These are phyloP conservation scores for Inonotus obliquus DNA, from an alignment of 1,284 basidiomycete genomes.

Conservation along the genomic window DNA sequence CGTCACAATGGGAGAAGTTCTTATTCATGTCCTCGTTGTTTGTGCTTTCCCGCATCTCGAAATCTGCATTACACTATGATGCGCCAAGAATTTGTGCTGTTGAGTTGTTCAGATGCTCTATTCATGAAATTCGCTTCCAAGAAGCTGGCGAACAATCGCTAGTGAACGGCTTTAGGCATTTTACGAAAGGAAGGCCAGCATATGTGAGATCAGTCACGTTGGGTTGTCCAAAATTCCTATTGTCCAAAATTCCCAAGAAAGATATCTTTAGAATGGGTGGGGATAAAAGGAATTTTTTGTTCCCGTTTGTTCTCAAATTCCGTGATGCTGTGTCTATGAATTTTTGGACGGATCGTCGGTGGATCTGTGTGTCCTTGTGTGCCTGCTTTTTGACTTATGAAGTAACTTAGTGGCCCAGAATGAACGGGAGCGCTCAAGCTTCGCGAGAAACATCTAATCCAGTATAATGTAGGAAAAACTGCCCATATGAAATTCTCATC, in stretches of 20 bases:
- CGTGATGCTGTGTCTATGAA: background rate
- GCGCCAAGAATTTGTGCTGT: background rate
- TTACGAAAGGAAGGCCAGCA: background rate
- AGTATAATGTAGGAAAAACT: no score
- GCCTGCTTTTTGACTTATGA: background rate
- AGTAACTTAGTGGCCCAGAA: background rate
- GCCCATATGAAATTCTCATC: no score
- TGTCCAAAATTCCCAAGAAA: no score
- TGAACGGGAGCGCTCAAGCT: background rate
- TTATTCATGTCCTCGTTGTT: background rate
- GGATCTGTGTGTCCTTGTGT: background rate
- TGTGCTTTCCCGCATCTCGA: background rate
- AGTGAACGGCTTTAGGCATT: background rate
- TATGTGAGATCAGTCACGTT: no score
- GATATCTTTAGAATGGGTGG: no score
- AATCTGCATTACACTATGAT: background rate
- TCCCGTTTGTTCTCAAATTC: no score
- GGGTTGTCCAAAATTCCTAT: no score
- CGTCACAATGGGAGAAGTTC: background rate
- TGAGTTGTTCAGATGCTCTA: background rate
- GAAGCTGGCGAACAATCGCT: background rate
- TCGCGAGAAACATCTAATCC: no score
- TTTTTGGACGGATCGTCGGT: background rate
- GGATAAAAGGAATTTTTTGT: no score
- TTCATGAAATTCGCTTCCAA: background rate